These are phyloP conservation scores for Colletotrichum brevisporum DNA, from an alignment of 2,329 filamentous ascomycete genomes.

Conservation along the genomic window DNA sequence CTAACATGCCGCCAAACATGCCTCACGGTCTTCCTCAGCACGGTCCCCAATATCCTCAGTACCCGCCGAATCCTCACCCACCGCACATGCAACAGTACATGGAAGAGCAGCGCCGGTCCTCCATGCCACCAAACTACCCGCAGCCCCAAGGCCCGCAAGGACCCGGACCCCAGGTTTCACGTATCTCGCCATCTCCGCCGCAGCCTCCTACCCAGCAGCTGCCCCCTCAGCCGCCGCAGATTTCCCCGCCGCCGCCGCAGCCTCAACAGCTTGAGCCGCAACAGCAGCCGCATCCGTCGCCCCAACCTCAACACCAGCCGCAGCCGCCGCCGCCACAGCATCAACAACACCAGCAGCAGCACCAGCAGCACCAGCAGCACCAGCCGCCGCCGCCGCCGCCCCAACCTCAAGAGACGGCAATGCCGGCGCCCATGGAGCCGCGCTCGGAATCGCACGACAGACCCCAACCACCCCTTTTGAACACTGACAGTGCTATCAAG, in stretches of 20 bases:
- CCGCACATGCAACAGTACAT: conserved; percentile 77
- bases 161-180: conserved; percentile 59
- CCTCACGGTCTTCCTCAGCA: conserved; percentile 54
- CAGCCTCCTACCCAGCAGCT: conserved; percentile 69
- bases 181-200: conserved; percentile 71
- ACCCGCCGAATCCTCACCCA: conserved; percentile 43
- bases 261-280: conserved; percentile 51
- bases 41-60: conserved; percentile 56
- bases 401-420: conserved; percentile 65
- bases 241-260: conserved; percentile 69
- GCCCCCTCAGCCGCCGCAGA: conserved; percentile 62
- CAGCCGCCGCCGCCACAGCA: conserved; percentile 51
- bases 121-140: conserved; percentile 77
- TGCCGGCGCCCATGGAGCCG: conserved; percentile 64
- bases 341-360: conserved; percentile 58
- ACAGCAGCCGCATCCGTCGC: conserved; percentile 51
- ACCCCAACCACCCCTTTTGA: conserved; percentile 62
- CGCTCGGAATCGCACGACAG: conserved; percentile 62
- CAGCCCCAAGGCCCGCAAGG: conserved; percentile 66
- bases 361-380: conserved; percentile 51
- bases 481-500: conserved; percentile 68
- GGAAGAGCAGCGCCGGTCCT: conserved; percentile 81
- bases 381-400: conserved; percentile 57
- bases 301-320: conserved; percentile 53
- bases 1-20: conserved; percentile 56